These are phyloP conservation scores for Solanum rostratum DNA, from an alignment of 257 asterid genomes.

Conservation along the genomic window DNA sequence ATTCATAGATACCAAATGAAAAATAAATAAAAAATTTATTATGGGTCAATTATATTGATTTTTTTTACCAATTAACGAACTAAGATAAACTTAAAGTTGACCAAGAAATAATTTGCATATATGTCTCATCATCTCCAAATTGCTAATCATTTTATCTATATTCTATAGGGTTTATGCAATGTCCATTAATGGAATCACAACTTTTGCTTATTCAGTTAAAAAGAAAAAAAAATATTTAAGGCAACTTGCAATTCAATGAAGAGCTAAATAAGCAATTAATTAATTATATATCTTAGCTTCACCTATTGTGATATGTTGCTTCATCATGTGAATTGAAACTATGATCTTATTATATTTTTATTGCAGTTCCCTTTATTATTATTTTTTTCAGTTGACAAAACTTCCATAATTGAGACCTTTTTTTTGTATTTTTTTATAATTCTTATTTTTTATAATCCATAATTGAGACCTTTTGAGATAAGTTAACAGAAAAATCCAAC, in stretches of 20 bases:
- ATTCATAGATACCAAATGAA: accelerated
- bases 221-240: neutral
- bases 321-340: neutral
- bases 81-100: neutral
- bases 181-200: neutral
- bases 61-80: neutral
- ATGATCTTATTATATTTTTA: neutral
- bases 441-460: neutral
- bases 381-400: neutral
- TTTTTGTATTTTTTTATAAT: neutral
- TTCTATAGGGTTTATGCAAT: neutral
- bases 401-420: neutral
- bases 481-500: neutral
- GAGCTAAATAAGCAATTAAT: neutral
- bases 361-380: neutral
- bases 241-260: neutral
- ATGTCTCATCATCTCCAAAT: neutral
- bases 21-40: neutral
- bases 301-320: neutral
- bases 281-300: neutral
- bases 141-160: neutral
- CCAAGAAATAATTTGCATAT: neutral
- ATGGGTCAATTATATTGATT: neutral
- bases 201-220: neutral
- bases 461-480: neutral